These are phyloP conservation scores for Salix exigua DNA, from an alignment of 345 rosid species.

Conservation along the genomic window DNA sequence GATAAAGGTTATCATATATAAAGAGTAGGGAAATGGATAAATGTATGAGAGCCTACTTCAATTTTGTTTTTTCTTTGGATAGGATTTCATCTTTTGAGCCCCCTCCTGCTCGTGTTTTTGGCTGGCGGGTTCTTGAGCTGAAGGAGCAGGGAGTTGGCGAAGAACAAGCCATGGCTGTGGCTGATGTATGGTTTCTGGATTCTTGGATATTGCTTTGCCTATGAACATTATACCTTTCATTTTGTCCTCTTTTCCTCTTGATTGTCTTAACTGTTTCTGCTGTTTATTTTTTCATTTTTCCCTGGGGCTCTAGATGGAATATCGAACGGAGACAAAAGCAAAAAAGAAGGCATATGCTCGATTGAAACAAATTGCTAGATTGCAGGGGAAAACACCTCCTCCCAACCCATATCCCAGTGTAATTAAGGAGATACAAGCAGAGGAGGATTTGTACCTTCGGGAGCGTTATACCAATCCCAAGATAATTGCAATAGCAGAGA, in stretches of 20 bases:
- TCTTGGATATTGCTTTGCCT: neutral
- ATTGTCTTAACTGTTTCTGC: neutral
- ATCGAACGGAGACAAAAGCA: conserved; percentile 51
- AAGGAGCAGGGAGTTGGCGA: conserved; percentile 70
- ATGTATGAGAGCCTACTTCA: neutral
- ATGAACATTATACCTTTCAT: neutral
- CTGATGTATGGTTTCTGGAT: conserved; percentile 51
- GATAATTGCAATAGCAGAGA: conserved; percentile 41
- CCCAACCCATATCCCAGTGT: conserved; percentile 74
- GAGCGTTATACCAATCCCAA: conserved; percentile 52
- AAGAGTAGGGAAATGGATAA: neutral
- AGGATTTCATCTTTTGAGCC: conserved; percentile 65
- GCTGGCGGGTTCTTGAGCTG: conserved; percentile 68
- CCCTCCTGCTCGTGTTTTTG: conserved; percentile 74
- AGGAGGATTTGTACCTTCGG: conserved; percentile 43
- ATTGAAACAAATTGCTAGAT: conserved; percentile 55
- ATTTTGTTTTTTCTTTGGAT: conserved; percentile 17
- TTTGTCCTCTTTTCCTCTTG: neutral
- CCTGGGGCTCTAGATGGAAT: conserved; percentile 54
- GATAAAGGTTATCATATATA: neutral
- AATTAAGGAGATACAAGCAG: conserved; percentile 57
- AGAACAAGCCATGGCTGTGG: conserved; percentile 68
- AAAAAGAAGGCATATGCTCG: conserved; percentile 69
- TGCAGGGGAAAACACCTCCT: conserved; percentile 69
- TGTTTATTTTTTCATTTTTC: no score